Base-by-base conservation (phyloP, 305 asterid genomes). In the Vinca major region DNA sequence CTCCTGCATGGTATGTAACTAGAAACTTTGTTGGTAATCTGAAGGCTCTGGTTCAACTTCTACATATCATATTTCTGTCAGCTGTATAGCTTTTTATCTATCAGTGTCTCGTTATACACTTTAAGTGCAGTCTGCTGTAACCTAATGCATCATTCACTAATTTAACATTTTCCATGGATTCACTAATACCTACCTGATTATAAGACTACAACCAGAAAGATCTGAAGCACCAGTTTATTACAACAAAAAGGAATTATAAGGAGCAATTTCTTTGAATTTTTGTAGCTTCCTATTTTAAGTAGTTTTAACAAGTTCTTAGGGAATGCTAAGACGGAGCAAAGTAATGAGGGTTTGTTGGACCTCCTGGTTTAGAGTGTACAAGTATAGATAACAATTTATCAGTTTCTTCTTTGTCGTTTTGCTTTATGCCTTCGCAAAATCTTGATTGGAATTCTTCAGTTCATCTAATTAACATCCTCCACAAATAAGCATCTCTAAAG, bases 1-100 rank as follows among this genome's bases (percentile, higher is more conserved):
- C 87, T 67, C 98, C 98, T 63, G 87, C 98, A 70, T 91, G 99
- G 99, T 91, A 89, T 71, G 86, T 45, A 73, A 76, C 81, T 57
- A 17, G n/a, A 54, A 57, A 48, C 33, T 52, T 39, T 62, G 33
- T 39, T 10, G 21, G 0, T 19, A 9, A n/a, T 8, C 58, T 37
- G 5, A 20, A 62, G 5, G 5, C 45, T 21, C n/a, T 39, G 56
- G 37, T 37, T 51, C 57, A 5, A 39, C 51, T 36, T 50, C 43
- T n/a, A 7, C 39, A 26, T 26, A 26, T 26, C 0, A 26, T 26
- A 26, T 26, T 26, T 26, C 33, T 26, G 33, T 50, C 1, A 2
- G 17, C 36, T 57, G 33, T 17, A 48, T 33, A 33, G n/a, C 49
- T 14, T 36, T 50, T 1, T 3, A 66, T 66, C 7, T 4, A 4